Evolutionary conservation across 1,139 yeast species (phyloP).

Genomic region (Taphrina communis): DNA sequence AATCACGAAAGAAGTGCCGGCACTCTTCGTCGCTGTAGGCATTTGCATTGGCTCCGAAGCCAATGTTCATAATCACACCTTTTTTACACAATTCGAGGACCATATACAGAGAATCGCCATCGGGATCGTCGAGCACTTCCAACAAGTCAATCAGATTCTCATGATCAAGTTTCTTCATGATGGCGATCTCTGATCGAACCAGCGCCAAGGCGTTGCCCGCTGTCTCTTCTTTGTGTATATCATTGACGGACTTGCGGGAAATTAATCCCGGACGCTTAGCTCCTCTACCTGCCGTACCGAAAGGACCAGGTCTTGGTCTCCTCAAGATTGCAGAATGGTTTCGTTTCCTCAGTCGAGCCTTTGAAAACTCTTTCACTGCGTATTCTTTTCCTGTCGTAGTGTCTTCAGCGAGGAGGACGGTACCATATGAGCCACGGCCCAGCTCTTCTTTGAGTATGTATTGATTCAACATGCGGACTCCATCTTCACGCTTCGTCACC

Average conservation of each 20-base stretch:
- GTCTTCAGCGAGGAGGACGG: constrained; percentile 83
- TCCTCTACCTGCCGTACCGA: constrained; percentile 34
- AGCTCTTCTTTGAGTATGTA: constrained; percentile 68
- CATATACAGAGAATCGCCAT: constrained; percentile 69
- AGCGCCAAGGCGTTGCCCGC: constrained; percentile 50
- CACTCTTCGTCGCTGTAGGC: constrained; percentile 54
- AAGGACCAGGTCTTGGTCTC: constrained; percentile 45
- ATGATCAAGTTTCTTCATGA: constrained; percentile 80
- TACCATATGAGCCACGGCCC: constrained; percentile 91
- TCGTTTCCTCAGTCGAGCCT: constrained; percentile 56
- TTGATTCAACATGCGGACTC: constrained; percentile 53
- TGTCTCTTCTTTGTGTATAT: constrained; percentile 52
- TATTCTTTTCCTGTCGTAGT: constrained; percentile 56
- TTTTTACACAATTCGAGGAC: constrained; percentile 74
- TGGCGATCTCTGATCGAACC: constrained; percentile 78
- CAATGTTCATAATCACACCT: constrained; percentile 55
- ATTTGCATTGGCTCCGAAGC: constrained; percentile 61
- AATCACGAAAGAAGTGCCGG: constrained; percentile 69
- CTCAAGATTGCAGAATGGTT: constrained; percentile 55
- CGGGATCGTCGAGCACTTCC: constrained; percentile 78
- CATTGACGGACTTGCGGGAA: constrained; percentile 54
- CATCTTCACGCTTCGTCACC: constrained; percentile 50
- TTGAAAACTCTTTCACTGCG: constrained; percentile 72
- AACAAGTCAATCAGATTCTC: constrained; percentile 81
- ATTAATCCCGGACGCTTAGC: constrained; percentile 39